These are phyloP conservation scores for Candida pseudofarinosa DNA, from an alignment of 805 yeast genomes.

Conservation along the genomic window DNA sequence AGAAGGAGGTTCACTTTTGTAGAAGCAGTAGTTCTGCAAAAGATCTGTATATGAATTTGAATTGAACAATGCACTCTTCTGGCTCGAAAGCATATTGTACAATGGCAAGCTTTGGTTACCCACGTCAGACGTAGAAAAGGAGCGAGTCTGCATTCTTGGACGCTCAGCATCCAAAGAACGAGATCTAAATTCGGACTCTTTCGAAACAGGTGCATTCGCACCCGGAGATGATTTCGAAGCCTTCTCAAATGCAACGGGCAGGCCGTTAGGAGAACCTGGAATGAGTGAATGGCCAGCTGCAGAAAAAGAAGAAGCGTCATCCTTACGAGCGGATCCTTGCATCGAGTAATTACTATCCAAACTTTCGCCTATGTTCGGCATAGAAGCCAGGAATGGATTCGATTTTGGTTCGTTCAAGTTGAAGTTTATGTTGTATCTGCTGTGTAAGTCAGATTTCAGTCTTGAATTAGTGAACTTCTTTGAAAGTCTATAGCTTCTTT, in stretches of 20 bases:
- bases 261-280: neutral
- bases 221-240: neutral
- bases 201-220: neutral
- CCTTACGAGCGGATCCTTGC: neutral
- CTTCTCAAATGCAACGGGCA: neutral
- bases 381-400: neutral
- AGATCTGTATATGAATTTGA: constrained; percentile 30
- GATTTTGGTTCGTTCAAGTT: constrained; percentile 6
- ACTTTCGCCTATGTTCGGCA: neutral
- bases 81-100: constrained; percentile 2
- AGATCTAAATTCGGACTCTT: neutral
- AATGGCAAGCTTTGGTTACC: neutral
- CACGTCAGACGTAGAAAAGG: neutral
- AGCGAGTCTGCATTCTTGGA: neutral
- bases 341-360: neutral
- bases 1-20: constrained; percentile 17
- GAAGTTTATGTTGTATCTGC: constrained; percentile 15
- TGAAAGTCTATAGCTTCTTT: neutral
- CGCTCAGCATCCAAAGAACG: neutral
- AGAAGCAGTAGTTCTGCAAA: constrained; percentile 34
- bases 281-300: neutral
- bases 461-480: constrained; percentile 4
- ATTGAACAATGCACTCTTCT: constrained; percentile 14
- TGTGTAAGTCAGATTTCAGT: constrained; percentile 11
- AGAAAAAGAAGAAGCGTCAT: too few relatives aligned